A percentile compares a stretch with the other conserved stretches of the same genome.
phyloP scores from a whole-genome alignment of 2,329 filamentous ascomycete species.

The Beauveria sp. region DNA sequence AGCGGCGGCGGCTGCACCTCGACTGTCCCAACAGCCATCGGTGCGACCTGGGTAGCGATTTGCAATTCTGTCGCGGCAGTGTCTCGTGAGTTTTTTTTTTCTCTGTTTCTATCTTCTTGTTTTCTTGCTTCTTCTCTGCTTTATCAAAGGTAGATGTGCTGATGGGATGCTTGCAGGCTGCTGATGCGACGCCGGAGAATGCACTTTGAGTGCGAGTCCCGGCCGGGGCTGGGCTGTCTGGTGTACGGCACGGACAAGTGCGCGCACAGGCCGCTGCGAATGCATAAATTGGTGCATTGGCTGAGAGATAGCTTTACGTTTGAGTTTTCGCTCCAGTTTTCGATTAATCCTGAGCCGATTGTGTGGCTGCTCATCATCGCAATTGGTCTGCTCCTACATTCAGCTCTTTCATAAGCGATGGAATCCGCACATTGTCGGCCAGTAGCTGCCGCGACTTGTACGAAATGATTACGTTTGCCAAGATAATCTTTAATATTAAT shows the following conservation, averaged over 20 bases:
- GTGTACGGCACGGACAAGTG: conserved; percentile 44
- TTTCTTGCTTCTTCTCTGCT: no score
- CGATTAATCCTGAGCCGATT: no score
- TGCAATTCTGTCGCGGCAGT: conserved; percentile 52
- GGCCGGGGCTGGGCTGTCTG: conserved; percentile 48
- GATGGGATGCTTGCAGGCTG: conserved; percentile 27
- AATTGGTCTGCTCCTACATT: no score
- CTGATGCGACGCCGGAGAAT: conserved; percentile 52
- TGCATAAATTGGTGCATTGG: conserved; percentile 37
- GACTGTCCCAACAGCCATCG: conserved; percentile 54
- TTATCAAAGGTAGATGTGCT: not conserved
- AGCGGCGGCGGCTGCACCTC: conserved; percentile 54
- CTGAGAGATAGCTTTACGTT: conserved; percentile 35
- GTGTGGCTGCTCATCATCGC: no score
- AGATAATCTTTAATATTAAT: no score
- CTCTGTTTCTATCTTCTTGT: not conserved
- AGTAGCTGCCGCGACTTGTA: no score
- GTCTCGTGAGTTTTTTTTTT: conserved; percentile 39
- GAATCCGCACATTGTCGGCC: no score
- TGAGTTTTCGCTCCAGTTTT: conserved; percentile 30
- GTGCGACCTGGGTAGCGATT: conserved; percentile 52
- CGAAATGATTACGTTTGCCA: no score
- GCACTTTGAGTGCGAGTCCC: conserved; percentile 53
- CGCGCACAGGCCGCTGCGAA: conserved; percentile 33
- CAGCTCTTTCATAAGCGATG: no score